A percentile compares a stretch with the other conserved stretches of the same genome.
phyloP scores from a whole-genome alignment of 2,329 filamentous ascomycete species.

The Arachnopeziza araneosa region DNA sequence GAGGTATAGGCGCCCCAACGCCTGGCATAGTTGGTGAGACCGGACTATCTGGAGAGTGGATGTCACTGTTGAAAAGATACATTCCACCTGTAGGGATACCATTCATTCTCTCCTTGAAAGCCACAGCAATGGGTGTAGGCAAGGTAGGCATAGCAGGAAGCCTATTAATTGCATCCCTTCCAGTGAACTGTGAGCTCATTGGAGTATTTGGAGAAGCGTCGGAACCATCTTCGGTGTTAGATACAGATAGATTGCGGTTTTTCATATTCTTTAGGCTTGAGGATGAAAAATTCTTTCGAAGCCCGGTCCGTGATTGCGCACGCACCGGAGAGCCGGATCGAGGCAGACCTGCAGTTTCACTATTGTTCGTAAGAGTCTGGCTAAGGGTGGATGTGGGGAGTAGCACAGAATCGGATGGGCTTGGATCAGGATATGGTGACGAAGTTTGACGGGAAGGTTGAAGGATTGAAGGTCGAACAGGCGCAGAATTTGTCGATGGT shows the following conservation, averaged over 20 bases:
- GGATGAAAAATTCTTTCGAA: constrained; percentile 66
- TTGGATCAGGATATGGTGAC: constrained; percentile 22
- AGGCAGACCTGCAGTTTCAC: constrained; percentile 33
- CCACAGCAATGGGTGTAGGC: constrained; percentile 61
- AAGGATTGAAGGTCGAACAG: constrained; percentile 19
- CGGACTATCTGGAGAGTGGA: constrained; percentile 61
- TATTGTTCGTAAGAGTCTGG: constrained; percentile 25
- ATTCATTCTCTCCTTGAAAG: constrained; percentile 53
- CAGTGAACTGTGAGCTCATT: constrained; percentile 46
- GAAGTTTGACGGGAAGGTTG: constrained; percentile 25
- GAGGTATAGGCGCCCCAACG: constrained; percentile 63
- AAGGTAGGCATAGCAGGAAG: constrained; percentile 55
- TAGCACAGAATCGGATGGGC: constrained; percentile 22
- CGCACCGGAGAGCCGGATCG: constrained; percentile 50
- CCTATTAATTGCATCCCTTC: constrained; percentile 38
- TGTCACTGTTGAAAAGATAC: constrained; percentile 77
- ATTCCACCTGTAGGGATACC: constrained; percentile 60
- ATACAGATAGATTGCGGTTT: constrained; percentile 66
- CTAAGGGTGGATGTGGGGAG: constrained; percentile 24
- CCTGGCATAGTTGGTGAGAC: constrained; percentile 54
- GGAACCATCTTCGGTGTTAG: constrained; percentile 51
- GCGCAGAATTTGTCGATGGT: constrained; percentile 8
- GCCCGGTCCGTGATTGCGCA: constrained; percentile 36
- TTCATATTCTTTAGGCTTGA: constrained; percentile 67
- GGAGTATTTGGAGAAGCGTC: constrained; percentile 72